Base-by-base conservation (phyloP, 2,329 filamentous ascomycete genomes). In the Talaromyces sp. region DNA sequence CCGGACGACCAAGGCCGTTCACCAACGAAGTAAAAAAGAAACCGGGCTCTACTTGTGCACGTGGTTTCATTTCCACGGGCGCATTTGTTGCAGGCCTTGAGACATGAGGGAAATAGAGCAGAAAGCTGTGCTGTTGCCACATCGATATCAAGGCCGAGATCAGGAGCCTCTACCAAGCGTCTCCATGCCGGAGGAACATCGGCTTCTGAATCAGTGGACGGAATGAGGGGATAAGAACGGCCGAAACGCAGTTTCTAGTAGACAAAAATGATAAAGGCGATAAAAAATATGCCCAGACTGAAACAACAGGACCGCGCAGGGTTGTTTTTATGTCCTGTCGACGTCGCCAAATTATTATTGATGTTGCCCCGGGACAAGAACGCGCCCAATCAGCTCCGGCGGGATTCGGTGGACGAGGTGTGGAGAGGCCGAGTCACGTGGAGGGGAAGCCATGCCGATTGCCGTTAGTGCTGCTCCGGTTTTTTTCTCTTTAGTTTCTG, bases 21-120 rank as follows among this genome's bases (percentile, higher is more conserved):
- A 67, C 68, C 28, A 51, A 33, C 30, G 30, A 66, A 65, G 67
- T 64, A 67, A 69, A 67, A 65, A 68, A 67, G 66, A 64, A 64
- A 62, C 66, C 65, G 65, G 62, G 61, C 66, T 65, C 63, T 65
- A 57, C 57, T 50, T 60, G 60, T 65, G 67, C 62, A 67, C 64
- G 65, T 65, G 64, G 71, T 63, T 67, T 75, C 74, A 76, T 76
- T 69, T 75, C 74, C 70, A 71, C 66, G 40, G 47, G 42, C 23
- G 51, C 56, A 31, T 33, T 30, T 59, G 47, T 31, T 28, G 31
- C 28, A 60, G n/a, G 42, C 57, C 60, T 63, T 60, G 61, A 55
- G 53, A 57, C 33, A 57, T 36, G 12, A 33, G 51, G 44, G 34
- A 36, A 14, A 53, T n/a, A 47, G 28, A 40, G 18, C 18, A n/a